Evolutionary conservation across 352 stramenopile genomes (phyloP), one percentile per base, ranked within the genome.

Genomic region (Globisporangium nagaii): DNA sequence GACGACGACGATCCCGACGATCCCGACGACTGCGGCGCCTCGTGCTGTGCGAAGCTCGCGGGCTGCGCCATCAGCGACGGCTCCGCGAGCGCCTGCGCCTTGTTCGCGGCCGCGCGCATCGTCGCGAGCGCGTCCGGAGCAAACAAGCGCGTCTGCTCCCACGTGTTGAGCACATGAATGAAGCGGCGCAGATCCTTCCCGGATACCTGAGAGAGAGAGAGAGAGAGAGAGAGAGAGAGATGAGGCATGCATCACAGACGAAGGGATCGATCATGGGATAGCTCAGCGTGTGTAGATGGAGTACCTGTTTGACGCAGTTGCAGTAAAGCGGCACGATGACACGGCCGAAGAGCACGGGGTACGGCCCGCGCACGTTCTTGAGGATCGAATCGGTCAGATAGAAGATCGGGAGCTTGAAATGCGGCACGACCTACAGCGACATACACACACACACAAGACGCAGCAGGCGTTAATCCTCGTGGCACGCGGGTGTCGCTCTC

Each of bases 371-470:
- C 8, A 95, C 78, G 52, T 96, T 96, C 73, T 93, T 95, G 32
- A 96, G 68, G 56, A 96, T 96, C 12, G 86, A 96, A 60, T 96
- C 86, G 10, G 84, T 95, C 20, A 96, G 63, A 63, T 96, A 96
- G 57, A 95, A 90, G 53, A 94, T 92, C 22, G 86, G 81, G n/a
- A 96, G 66, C 63, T 93, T 93, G 70, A 80, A 93, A 39, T 90
- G 82, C 3, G 84, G 75, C 12, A 75, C 68, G 1, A 83, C 83
- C 78, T 91, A 53, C 27, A 15, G 43, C 11, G 65, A 50, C 19
- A 61, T 32, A 58, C 48, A 58, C 15, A 34, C 61, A 2, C 65
- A 45, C 4, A 66, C 53, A 31, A 70, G 54, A 48, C 22, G 49
- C 22, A 50, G 3, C 20, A 54, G 13, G 15, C 22, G 19, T 53